These are phyloP conservation scores for Hyparrhenia diplandra DNA, from an alignment of 176 grass and related monocot species.

Conservation along the genomic window DNA sequence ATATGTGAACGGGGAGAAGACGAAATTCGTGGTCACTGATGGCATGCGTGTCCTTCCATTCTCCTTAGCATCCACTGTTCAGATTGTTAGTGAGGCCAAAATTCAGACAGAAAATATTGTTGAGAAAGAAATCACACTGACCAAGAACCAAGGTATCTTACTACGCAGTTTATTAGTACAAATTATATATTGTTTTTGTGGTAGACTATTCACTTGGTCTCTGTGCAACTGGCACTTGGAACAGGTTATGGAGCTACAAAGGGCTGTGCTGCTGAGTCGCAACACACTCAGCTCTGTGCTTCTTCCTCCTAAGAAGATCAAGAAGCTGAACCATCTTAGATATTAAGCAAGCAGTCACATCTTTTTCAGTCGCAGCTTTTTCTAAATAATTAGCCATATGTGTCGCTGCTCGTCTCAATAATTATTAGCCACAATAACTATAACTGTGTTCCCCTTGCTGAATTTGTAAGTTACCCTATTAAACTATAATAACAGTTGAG, in stretches of 20 bases:
- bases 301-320: no score
- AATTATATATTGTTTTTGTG: background rate
- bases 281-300: background rate
- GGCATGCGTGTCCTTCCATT: background rate
- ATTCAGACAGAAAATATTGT: background rate
- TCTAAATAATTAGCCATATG: no score
- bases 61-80: background rate
- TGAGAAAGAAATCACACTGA: background rate
- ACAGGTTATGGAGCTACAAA: background rate
- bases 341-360: no score
- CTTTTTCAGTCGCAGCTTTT: no score
- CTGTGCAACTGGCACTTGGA: background rate
- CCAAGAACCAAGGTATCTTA: no score
- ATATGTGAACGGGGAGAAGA: background rate
- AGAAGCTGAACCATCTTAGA: no score
- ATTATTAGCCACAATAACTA: background rate
- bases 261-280: background rate
- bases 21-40: constrained; percentile 2
- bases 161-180: no score
- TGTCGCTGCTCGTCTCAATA: no score
- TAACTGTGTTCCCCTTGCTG: background rate
- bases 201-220: background rate
- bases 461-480: background rate
- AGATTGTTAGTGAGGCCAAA: background rate
- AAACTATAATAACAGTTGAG: no score